A percentile compares a stretch with the other conserved stretches of the same genome.
phyloP scores from a whole-genome alignment of 257 asterid species.

The Fraxinus excelsior region DNA sequence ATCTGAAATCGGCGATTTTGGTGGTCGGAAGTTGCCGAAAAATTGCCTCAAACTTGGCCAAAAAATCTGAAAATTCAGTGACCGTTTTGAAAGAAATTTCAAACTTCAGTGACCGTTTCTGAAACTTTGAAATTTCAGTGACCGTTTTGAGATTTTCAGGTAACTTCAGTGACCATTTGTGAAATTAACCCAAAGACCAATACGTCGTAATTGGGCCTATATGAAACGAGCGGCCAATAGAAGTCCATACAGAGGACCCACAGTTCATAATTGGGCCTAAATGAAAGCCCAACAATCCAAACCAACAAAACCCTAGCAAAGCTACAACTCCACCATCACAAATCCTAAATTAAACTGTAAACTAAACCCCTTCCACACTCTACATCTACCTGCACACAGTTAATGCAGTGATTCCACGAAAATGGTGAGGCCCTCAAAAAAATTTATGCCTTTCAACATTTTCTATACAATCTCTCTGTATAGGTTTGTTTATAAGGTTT shows the following conservation, averaged over 20 bases:
- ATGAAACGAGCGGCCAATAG: no score
- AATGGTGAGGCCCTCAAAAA: conserved; percentile 22
- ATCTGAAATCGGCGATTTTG: no score
- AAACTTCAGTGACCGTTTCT: no score
- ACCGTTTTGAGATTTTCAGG: no score
- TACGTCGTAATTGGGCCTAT: no score
- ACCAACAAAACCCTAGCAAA: neutral
- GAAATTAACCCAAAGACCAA: no score
- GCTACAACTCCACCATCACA: neutral
- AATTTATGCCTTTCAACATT: neutral
- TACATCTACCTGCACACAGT: neutral
- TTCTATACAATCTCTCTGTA: neutral
- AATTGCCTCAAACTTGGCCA: no score
- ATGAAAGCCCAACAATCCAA: neutral
- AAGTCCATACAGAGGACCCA: neutral
- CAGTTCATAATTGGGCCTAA: neutral
- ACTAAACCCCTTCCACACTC: neutral
- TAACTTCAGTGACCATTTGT: no score
- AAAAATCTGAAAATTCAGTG: no score
- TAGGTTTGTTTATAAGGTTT: neutral
- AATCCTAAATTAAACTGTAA: neutral
- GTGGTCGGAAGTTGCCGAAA: no score
- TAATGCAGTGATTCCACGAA: conserved; percentile 11
- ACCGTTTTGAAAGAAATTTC: no score
- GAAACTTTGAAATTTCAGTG: no score